These are phyloP conservation scores for Epichloe amarillans DNA, from an alignment of 2,329 filamentous ascomycete species.

Conservation along the genomic window DNA sequence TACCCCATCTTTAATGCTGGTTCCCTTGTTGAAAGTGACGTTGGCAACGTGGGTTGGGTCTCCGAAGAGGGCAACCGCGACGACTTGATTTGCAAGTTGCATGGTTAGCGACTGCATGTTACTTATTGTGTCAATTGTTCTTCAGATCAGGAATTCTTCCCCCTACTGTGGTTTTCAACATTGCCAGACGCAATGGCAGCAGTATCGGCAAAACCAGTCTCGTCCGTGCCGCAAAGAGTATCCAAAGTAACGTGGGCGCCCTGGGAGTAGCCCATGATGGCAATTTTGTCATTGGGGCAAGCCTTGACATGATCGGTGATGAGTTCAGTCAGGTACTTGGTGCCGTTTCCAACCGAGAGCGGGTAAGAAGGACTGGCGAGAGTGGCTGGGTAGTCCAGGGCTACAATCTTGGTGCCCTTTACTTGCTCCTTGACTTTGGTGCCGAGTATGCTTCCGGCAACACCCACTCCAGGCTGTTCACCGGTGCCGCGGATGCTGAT, in stretches of 20 bases:
- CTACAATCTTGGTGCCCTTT: conserved; percentile 20
- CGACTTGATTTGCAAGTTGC: conserved; percentile 16
- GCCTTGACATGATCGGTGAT: conserved; percentile 19
- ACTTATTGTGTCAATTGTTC: too few species aligned
- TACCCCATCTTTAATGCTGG: conserved; percentile 24
- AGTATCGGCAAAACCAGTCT: conserved; percentile 14
- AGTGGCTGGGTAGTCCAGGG: conserved; percentile 26
- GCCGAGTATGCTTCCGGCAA: conserved; percentile 19
- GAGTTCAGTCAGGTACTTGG: conserved; percentile 16
- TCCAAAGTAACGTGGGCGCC: conserved; percentile 26
- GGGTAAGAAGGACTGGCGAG: conserved; percentile 19
- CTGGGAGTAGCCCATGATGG: conserved; percentile 29
- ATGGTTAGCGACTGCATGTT: neutral
- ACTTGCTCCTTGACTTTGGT: conserved; percentile 19
- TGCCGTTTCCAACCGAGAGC: conserved; percentile 22
- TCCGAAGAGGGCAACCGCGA: conserved; percentile 27
- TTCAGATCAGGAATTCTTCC: too few species aligned
- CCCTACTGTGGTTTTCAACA: conserved; percentile 21
- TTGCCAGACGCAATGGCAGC: conserved; percentile 14
- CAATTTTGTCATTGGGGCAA: conserved; percentile 27
- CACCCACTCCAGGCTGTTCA: conserved; percentile 22
- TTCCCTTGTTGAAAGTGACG: conserved; percentile 23
- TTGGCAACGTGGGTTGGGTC: conserved; percentile 27
- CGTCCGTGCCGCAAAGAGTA: conserved; percentile 23
- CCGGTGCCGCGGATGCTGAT: conserved; percentile 26